Percentiles rank a stretch among this genome's conserved stretches.
Evolutionary conservation across 2,329 filamentous ascomycete species (phyloP).

Genomic region (Phialophora macrospora): DNA sequence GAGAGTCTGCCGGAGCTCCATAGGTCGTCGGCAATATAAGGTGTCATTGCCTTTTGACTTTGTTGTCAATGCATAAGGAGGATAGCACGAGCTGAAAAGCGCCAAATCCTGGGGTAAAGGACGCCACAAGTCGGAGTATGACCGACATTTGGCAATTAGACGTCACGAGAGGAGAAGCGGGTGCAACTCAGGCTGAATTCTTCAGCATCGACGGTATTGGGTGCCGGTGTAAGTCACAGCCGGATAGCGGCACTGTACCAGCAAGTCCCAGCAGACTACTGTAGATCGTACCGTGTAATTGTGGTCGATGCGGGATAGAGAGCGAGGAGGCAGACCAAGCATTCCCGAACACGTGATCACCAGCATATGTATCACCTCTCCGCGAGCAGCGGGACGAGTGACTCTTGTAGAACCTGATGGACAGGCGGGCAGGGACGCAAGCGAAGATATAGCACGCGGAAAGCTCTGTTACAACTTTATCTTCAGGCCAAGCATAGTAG

Average conservation of each 20-base stretch:
- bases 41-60: constrained; percentile 2
- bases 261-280: neutral
- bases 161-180: neutral
- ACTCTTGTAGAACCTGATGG: neutral
- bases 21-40: neutral
- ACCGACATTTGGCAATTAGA: constrained; percentile 11
- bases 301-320: neutral
- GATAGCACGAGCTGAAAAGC: neutral
- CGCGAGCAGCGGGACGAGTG: neutral
- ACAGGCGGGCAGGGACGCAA: neutral
- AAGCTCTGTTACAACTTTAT: neutral
- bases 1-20: neutral
- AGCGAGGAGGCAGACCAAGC: neutral
- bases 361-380: neutral
- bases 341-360: neutral
- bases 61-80: constrained; percentile 1
- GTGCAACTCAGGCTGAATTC: constrained; percentile 16
- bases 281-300: neutral
- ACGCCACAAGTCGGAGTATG: constrained; percentile 13
- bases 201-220: constrained; percentile 9
- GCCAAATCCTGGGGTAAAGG: constrained; percentile 19
- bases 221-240: neutral
- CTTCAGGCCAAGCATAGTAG: neutral
- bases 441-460: neutral
- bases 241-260: constrained; percentile 12